A percentile compares a stretch with the other conserved stretches of the same genome.
Evolutionary conservation across 306 rosid species (phyloP).

Genomic region (Parietaria judaica): DNA sequence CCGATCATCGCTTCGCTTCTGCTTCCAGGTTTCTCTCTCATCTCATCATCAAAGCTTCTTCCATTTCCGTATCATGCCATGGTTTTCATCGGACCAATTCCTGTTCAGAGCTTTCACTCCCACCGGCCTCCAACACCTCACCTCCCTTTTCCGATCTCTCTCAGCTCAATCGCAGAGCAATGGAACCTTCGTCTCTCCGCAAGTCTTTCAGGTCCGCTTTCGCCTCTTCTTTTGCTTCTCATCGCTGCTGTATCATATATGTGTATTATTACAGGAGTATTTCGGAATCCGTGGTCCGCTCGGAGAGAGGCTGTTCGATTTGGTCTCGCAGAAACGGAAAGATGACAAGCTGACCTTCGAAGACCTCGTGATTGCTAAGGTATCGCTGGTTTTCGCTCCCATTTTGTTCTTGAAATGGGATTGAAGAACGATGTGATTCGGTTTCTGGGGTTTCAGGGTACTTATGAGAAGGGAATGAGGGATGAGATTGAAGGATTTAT

Average conservation of each 20-base stretch:
- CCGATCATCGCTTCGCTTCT: conserved; percentile 42
- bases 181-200: conserved; percentile 36
- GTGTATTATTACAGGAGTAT: conserved; percentile 28
- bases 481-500: conserved; percentile 79
- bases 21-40: conserved; percentile 58
- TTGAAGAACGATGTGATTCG: conserved; percentile 1
- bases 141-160: conserved; percentile 43
- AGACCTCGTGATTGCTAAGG: conserved; percentile 84
- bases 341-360: conserved; percentile 68
- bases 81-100: background rate
- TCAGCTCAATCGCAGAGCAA: conserved; percentile 56
- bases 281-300: conserved; percentile 56
- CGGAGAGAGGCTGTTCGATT: conserved; percentile 66
- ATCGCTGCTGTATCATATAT: background rate
- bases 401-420: background rate
- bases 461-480: conserved; percentile 73
- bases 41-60: no score
- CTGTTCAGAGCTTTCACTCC: conserved; percentile 62
- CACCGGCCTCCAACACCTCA: conserved; percentile 53
- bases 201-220: conserved; percentile 53
- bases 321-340: conserved; percentile 64
- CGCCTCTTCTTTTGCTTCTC: background rate
- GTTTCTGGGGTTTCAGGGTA: conserved; percentile 41
- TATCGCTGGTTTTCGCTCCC: conserved; percentile 7
- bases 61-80: background rate